A percentile compares a stretch with the other conserved stretches of the same genome.
Evolutionary conservation across 2,329 filamentous ascomycete species (phyloP).

Genomic region (Karstenula rhodostoma): DNA sequence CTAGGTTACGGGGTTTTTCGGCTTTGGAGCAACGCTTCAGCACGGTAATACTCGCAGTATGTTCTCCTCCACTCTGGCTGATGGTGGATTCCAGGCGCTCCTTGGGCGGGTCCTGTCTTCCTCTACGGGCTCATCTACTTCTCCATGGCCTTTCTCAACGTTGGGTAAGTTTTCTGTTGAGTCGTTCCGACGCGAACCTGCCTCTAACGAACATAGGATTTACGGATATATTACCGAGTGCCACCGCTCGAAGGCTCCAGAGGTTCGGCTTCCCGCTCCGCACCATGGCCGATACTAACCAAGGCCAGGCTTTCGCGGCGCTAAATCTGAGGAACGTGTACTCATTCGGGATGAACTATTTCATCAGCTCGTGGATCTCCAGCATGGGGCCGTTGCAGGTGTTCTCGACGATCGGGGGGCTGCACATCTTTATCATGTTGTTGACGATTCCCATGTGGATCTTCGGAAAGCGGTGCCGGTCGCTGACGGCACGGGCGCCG

Average conservation of each 20-base stretch:
- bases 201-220: slow-evolving; percentile 25
- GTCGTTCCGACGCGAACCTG: neutral
- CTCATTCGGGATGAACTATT: slow-evolving; percentile 82
- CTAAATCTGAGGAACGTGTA: slow-evolving; percentile 94
- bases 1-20: slow-evolving; percentile 70
- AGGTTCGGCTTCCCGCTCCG: neutral
- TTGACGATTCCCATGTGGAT: slow-evolving; percentile 72
- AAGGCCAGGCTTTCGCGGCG: slow-evolving; percentile 80
- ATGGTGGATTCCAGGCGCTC: slow-evolving; percentile 16
- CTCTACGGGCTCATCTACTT: slow-evolving; percentile 34
- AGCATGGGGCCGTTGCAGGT: slow-evolving; percentile 64
- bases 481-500: slow-evolving; percentile 27
- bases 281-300: neutral
- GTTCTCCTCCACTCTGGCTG: too few relatives aligned
- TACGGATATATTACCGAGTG: slow-evolving; percentile 83
- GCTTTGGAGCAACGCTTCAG: slow-evolving; percentile 77
- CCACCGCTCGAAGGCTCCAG: slow-evolving; percentile 76
- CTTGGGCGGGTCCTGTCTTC: slow-evolving; percentile 29
- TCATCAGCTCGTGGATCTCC: slow-evolving; percentile 81
- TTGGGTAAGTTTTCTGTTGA: slow-evolving; percentile 20
- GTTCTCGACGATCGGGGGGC: slow-evolving; percentile 75
- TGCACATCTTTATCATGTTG: slow-evolving; percentile 78
- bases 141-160: slow-evolving; percentile 31
- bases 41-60: slow-evolving; percentile 46
- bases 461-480: slow-evolving; percentile 34